A percentile compares a stretch with the other conserved stretches of the same genome.
Evolutionary conservation across 208 protist species (phyloP).

Genomic region (Porcisia deanei): DNA sequence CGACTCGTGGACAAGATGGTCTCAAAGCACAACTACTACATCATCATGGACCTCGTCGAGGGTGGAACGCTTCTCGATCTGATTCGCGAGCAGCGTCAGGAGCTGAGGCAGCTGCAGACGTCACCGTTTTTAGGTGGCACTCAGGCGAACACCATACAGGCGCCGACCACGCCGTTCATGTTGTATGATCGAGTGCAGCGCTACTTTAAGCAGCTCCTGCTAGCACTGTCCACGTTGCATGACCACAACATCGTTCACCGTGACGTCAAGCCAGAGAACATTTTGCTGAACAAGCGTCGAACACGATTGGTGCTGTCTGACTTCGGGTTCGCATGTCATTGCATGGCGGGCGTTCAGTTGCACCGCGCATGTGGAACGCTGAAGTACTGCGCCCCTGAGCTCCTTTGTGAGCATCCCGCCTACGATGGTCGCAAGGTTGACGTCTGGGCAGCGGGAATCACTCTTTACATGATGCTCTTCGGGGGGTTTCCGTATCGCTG

Average conservation of each 20-base stretch:
- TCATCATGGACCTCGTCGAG: slow-evolving; percentile 79
- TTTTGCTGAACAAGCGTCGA: slow-evolving; percentile 65
- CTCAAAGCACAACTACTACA: slow-evolving; percentile 78
- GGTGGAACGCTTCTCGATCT: slow-evolving; percentile 78
- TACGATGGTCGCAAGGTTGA: slow-evolving; percentile 93
- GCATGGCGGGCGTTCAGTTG: slow-evolving; percentile 36
- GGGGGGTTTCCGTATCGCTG: slow-evolving; percentile 93
- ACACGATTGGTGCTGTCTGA: slow-evolving; percentile 77
- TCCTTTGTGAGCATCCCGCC: slow-evolving; percentile 57
- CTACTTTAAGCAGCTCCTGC: slow-evolving; percentile 68
- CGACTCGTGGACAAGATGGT: slow-evolving; percentile 75
- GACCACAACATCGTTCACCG: slow-evolving; percentile 76
- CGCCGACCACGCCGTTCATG: slow-evolving; percentile 15
- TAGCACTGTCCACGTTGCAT: slow-evolving; percentile 65
- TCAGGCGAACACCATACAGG: slow-evolving; percentile 12
- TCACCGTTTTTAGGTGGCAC: slow-evolving; percentile 12
- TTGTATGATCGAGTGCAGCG: slow-evolving; percentile 28
- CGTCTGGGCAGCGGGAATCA: slow-evolving; percentile 89
- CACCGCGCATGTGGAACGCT: slow-evolving; percentile 78
- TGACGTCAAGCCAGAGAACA: slow-evolving; percentile 90
- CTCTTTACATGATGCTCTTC: slow-evolving; percentile 92
- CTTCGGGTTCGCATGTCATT: slow-evolving; percentile 88
- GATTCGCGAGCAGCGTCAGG: slow-evolving; percentile 37
- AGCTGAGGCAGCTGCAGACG: slow-evolving; percentile 18
- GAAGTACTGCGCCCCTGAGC: slow-evolving; percentile 84